A percentile compares a stretch with the other conserved stretches of the same genome.
Conservation (phyloP, 2,329 filamentous ascomycete genomes). For the Colletotrichum musae region DNA sequence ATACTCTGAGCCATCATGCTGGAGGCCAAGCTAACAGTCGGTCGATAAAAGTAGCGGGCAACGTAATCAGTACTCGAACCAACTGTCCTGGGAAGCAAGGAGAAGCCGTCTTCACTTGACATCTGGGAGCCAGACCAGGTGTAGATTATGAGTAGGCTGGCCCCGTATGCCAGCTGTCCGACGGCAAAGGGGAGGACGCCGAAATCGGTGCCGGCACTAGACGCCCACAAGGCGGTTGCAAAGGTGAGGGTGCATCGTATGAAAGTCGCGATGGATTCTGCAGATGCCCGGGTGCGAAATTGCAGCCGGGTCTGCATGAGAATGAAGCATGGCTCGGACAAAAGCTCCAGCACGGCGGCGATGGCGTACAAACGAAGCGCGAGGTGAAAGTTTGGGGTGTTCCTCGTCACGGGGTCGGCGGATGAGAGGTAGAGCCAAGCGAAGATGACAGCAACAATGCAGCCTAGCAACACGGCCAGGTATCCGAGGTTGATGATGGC, state of each 20-base stretch:
- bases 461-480: conserved; percentile 79
- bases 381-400: conserved; percentile 74
- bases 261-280: conserved; percentile 88
- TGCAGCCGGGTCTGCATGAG: conserved; percentile 86
- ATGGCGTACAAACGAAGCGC: conserved; percentile 70
- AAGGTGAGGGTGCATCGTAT: conserved; percentile 84
- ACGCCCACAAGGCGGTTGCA: conserved; percentile 75
- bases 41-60: conserved; percentile 75
- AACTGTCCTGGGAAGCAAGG: conserved; percentile 70
- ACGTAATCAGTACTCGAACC: conserved; percentile 58
- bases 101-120: conserved; percentile 74
- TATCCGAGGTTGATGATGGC: conserved; percentile 91
- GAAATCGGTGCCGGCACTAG: conserved; percentile 64
- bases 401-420: conserved; percentile 60
- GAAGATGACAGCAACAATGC: conserved; percentile 74
- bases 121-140: conserved; percentile 70
- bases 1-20: conserved; percentile 90
- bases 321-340: conserved; percentile 91
- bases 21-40: conserved; percentile 80
- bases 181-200: conserved; percentile 91
- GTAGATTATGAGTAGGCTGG: conserved; percentile 80
- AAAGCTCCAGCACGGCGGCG: conserved; percentile 79
- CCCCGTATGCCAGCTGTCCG: conserved; percentile 85
- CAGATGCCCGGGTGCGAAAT: conserved; percentile 84
- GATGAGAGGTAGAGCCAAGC: conserved; percentile 77